Evolutionary conservation across 805 yeast genomes (phyloP).

Genomic region (Saccharomycopsis babjevae): DNA sequence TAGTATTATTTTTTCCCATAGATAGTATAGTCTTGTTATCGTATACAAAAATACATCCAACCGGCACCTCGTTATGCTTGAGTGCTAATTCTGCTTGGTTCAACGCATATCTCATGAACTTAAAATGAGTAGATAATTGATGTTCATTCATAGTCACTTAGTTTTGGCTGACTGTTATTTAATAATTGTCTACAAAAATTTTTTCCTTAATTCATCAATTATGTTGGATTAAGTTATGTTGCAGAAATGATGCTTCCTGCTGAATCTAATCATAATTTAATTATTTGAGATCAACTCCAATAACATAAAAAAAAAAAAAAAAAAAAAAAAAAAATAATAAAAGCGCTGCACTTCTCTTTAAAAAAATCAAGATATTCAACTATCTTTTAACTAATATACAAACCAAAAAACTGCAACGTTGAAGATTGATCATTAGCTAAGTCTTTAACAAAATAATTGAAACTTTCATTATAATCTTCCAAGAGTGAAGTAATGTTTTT

Average conservation of each 20-base stretch:
- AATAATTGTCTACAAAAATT: background rate
- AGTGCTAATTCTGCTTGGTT: constrained; percentile 56
- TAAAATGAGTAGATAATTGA: constrained; percentile 21
- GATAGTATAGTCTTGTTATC: constrained; percentile 45
- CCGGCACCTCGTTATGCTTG: constrained; percentile 67
- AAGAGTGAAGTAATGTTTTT: constrained; percentile 23
- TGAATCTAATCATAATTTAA: background rate
- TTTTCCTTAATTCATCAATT: too few species aligned
- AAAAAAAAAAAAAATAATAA: background rate
- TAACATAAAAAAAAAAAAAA: background rate
- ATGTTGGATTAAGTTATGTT: background rate
- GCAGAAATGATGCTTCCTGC: background rate
- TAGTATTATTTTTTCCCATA: constrained; percentile 79
- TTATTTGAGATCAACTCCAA: background rate
- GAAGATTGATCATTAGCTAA: constrained; percentile 41
- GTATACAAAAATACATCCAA: constrained; percentile 65
- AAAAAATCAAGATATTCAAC: background rate
- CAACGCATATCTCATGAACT: constrained; percentile 43
- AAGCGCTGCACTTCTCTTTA: background rate
- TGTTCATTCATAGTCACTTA: background rate
- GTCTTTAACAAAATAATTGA: constrained; percentile 39
- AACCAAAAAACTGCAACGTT: constrained; percentile 40
- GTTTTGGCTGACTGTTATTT: background rate
- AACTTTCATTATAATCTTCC: constrained; percentile 34
- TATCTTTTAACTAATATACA: constrained; percentile 19